These are phyloP conservation scores for Polyporus arcularius DNA, from an alignment of 768 basidiomycete genomes.

Conservation along the genomic window DNA sequence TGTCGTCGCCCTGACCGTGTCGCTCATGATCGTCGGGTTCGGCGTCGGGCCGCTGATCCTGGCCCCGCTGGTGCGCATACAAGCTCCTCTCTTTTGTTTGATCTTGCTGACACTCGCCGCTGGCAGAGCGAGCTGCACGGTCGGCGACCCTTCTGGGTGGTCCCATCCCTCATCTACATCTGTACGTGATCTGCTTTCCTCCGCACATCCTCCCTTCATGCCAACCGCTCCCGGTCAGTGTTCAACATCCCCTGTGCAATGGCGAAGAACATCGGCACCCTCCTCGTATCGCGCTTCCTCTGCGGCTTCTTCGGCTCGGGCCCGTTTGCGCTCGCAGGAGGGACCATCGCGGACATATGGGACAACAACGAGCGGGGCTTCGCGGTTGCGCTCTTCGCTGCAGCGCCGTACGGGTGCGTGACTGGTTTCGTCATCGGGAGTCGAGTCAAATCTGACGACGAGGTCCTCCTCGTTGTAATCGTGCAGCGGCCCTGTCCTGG, in stretches of 20 bases:
- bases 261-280: slow-evolving; percentile 39
- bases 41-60: slow-evolving; percentile 33
- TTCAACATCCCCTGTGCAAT: slow-evolving; percentile 45
- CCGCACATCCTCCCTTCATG: too few relatives aligned
- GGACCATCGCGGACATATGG: slow-evolving; percentile 37
- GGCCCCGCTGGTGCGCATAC: slow-evolving; percentile 29
- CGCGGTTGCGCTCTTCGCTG: slow-evolving; percentile 43
- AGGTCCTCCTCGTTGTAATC: too few relatives aligned
- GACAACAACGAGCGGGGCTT: slow-evolving; percentile 40
- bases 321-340: slow-evolving; percentile 39
- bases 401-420: slow-evolving; percentile 38
- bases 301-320: slow-evolving; percentile 42
- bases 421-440: too few relatives aligned
- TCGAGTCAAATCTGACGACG: too few relatives aligned
- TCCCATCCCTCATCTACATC: slow-evolving; percentile 42
- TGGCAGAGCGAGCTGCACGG: slow-evolving; percentile 41
- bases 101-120: too few relatives aligned
- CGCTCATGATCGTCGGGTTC: slow-evolving; percentile 40
- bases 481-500: slow-evolving; percentile 42
- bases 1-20: slow-evolving; percentile 35
- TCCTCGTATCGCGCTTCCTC: slow-evolving; percentile 44
- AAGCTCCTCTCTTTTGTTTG: not conserved
- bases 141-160: slow-evolving; percentile 38
- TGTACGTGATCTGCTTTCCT: not conserved
- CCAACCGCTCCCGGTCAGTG: slow-evolving; percentile 9